These are phyloP conservation scores for Staphylotrichum longicolle DNA, from an alignment of 495 filamentous ascomycete genomes.

Conservation along the genomic window DNA sequence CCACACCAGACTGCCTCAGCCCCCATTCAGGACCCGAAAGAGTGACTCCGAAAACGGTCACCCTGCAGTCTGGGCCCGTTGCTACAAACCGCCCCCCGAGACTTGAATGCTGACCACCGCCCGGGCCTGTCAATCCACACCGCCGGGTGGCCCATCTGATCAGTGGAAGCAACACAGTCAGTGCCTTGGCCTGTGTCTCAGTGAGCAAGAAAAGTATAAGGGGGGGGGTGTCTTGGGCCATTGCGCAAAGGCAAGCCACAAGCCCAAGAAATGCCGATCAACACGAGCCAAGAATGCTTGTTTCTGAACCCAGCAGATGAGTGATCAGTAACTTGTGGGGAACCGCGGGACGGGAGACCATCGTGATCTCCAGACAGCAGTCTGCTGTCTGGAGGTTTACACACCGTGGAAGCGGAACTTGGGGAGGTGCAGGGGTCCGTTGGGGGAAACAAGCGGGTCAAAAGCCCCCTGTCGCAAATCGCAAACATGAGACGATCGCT, in stretches of 20 bases:
- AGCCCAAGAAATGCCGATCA: no score
- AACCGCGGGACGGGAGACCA: neutral
- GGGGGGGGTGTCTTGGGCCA: no score
- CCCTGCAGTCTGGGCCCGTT: no score
- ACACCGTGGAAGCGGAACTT: neutral
- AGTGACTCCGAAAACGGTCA: no score
- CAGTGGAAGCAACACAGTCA: neutral
- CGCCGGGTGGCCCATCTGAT: neutral
- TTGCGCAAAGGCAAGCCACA: no score
- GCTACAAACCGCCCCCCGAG: neutral
- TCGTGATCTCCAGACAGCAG: neutral
- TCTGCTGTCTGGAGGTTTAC: neutral
- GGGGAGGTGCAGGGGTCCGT: neutral
- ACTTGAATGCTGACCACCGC: neutral
- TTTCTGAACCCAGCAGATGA: neutral
- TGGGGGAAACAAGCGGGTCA: neutral
- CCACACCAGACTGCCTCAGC: no score
- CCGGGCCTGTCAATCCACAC: neutral
- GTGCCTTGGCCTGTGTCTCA: slow-evolving; percentile 1
- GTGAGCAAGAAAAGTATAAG: neutral
- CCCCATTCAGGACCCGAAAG: no score
- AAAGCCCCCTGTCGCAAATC: slow-evolving; percentile 5
- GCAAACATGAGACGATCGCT: slow-evolving; percentile 14
- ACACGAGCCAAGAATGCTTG: neutral
- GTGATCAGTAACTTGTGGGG: neutral